These are phyloP conservation scores for Xylona heveae DNA, from an alignment of 495 filamentous ascomycete species.

Conservation along the genomic window DNA sequence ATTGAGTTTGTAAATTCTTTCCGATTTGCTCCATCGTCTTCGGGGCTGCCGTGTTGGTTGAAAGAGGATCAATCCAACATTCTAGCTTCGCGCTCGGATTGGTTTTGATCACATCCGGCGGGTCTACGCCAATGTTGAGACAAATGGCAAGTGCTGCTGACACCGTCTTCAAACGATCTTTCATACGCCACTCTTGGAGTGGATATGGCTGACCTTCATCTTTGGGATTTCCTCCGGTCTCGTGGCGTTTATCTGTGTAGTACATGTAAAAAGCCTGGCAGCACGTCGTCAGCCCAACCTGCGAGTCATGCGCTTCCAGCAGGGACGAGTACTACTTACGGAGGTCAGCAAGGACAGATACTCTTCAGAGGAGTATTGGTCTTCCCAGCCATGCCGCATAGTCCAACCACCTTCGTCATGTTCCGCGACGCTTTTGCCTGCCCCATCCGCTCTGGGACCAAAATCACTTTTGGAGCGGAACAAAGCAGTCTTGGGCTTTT, in stretches of 20 bases:
- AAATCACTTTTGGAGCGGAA: slow-evolving; percentile 2
- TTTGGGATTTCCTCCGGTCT: slow-evolving; percentile 85
- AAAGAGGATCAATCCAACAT: slow-evolving; percentile 88
- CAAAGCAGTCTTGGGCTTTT: too few species aligned
- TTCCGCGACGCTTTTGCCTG: slow-evolving; percentile 12
- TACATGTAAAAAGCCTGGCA: slow-evolving; percentile 92
- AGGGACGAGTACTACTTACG: slow-evolving; percentile 16
- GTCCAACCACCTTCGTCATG: slow-evolving; percentile 29
- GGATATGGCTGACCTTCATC: slow-evolving; percentile 32
- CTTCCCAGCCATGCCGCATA: slow-evolving; percentile 41
- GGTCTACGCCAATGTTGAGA: slow-evolving; percentile 93
- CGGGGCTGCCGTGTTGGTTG: slow-evolving; percentile 40
- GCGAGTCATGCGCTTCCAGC: neutral
- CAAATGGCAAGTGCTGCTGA: slow-evolving; percentile 86
- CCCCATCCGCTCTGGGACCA: slow-evolving; percentile 3
- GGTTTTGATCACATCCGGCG: slow-evolving; percentile 87
- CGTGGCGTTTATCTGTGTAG: slow-evolving; percentile 91
- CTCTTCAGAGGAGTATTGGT: slow-evolving; percentile 35
- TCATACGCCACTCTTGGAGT: slow-evolving; percentile 90
- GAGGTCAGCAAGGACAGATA: slow-evolving; percentile 35
- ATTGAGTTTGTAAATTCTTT: slow-evolving; percentile 84
- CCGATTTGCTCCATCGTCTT: slow-evolving; percentile 89
- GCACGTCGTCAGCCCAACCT: neutral
- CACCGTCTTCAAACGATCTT: slow-evolving; percentile 88
- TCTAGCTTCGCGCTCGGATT: slow-evolving; percentile 82